Evolutionary conservation across 306 rosid species (phyloP).

Genomic region (Fragaria ananassa): DNA sequence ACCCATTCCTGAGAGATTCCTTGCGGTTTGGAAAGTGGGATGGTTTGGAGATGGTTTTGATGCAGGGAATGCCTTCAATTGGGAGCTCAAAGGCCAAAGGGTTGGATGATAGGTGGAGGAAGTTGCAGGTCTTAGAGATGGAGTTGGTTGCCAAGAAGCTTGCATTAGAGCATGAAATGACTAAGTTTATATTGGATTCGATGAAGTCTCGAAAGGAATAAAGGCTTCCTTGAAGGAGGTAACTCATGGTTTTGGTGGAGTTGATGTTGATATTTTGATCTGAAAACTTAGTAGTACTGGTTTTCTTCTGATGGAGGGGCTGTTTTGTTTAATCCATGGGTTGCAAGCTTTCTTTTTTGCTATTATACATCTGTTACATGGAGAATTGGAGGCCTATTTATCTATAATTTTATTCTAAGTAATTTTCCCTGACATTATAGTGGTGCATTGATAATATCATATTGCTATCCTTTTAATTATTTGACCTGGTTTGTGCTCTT

Average conservation of each 20-base stretch:
- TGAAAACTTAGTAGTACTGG: not conserved
- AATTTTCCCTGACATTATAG: not conserved
- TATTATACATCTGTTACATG: not conserved
- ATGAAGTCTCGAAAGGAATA: conserved; percentile 20
- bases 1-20: conserved; percentile 25
- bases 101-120: conserved; percentile 41
- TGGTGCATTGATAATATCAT: not conserved
- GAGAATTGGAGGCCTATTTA: not conserved
- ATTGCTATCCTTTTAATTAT: not conserved
- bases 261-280: conserved; percentile 9
- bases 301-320: not conserved
- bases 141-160: conserved; percentile 32
- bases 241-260: not conserved
- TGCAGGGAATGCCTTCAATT: conserved; percentile 28
- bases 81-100: conserved; percentile 30
- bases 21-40: conserved; percentile 16
- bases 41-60: conserved; percentile 5
- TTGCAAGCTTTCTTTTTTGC: not conserved
- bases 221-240: conserved; percentile 7
- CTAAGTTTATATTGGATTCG: conserved; percentile 27
- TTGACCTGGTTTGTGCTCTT: not conserved
- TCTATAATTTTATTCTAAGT: not conserved
- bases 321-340: conserved; percentile 6
- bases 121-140: conserved; percentile 25
- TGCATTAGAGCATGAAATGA: conserved; percentile 32